phyloP scores from a whole-genome alignment of 1,284 basidiomycete genomes.

The Mycena sp. region DNA sequence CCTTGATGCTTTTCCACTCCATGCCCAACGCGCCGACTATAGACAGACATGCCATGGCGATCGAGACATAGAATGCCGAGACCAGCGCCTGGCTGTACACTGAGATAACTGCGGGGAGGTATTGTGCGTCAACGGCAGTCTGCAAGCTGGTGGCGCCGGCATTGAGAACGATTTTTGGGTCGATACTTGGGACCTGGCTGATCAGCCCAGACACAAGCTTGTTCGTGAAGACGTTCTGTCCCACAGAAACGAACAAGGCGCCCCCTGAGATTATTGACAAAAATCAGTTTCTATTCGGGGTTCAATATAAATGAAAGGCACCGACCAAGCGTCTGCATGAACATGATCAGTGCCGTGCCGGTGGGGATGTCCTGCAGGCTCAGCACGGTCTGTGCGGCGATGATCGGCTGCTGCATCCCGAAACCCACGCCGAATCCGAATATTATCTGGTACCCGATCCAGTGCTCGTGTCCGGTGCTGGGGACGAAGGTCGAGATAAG shows the following conservation, averaged over 20 bases:
- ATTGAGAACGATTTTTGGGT: neutral
- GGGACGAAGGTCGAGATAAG: neutral
- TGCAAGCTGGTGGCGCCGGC: constrained; percentile 6
- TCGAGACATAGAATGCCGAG: neutral
- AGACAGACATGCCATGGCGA: neutral
- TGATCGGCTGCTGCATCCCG: constrained; percentile 22
- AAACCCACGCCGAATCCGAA: constrained; percentile 19
- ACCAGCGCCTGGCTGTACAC: neutral
- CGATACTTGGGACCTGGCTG: neutral
- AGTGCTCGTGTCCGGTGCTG: neutral
- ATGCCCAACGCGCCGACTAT: neutral
- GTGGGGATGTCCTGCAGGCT: constrained; percentile 10
- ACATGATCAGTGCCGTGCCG: constrained; percentile 9
- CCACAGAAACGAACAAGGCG: constrained; percentile 10
- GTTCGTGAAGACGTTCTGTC: constrained; percentile 3
- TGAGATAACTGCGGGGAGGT: neutral
- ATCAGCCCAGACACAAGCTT: constrained; percentile 1
- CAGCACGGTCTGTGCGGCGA: constrained; percentile 23
- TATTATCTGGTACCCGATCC: constrained; percentile 16
- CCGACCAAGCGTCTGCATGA: constrained; percentile 11
- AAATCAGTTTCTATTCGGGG: neutral
- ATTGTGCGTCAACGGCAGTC: neutral
- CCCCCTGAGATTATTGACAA: neutral
- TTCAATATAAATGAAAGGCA: neutral
- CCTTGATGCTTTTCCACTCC: constrained; percentile 8